A percentile compares a stretch with the other conserved stretches of the same genome.
phyloP scores from a whole-genome alignment of 2,329 filamentous ascomycete species.

The Trichoderma asperellum region DNA sequence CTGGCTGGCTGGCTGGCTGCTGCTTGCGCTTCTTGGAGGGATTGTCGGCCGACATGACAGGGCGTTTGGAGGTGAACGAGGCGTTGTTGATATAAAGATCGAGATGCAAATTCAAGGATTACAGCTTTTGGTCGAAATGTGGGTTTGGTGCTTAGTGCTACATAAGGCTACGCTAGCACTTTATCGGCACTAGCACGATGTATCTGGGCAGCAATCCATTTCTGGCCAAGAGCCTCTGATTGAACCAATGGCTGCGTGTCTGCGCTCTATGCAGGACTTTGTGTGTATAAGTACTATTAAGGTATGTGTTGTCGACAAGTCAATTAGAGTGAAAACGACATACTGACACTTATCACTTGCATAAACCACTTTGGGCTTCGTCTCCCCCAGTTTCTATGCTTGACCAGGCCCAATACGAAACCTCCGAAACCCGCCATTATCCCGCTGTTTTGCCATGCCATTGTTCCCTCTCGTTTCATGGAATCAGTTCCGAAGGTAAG shows the following conservation, averaged over 20 bases:
- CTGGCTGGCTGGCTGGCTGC: background rate
- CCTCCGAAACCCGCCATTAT: background rate
- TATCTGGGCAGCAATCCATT: background rate
- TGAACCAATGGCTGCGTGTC: background rate
- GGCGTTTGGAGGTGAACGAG: background rate
- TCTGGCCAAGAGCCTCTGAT: background rate
- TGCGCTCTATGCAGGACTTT: background rate
- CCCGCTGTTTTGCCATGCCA: background rate
- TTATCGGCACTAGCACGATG: background rate
- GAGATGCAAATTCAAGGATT: conserved; percentile 10
- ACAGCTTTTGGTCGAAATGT: conserved; percentile 16
- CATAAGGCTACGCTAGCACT: conserved; percentile 15
- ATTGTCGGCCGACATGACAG: conserved; percentile 25
- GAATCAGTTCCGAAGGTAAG: conserved; percentile 11
- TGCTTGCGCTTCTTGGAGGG: conserved; percentile 29
- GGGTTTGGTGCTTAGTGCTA: conserved; percentile 21
- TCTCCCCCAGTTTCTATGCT: background rate
- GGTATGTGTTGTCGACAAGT: background rate
- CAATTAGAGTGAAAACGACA: background rate
- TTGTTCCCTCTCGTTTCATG: background rate
- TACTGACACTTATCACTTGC: background rate
- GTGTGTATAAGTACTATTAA: background rate
- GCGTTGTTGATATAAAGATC: conserved; percentile 4
- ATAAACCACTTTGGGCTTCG: background rate
- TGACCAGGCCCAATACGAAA: background rate